Conservation (phyloP, 2,329 filamentous ascomycete genomes). For the Gaeumannomyces sp. region DNA sequence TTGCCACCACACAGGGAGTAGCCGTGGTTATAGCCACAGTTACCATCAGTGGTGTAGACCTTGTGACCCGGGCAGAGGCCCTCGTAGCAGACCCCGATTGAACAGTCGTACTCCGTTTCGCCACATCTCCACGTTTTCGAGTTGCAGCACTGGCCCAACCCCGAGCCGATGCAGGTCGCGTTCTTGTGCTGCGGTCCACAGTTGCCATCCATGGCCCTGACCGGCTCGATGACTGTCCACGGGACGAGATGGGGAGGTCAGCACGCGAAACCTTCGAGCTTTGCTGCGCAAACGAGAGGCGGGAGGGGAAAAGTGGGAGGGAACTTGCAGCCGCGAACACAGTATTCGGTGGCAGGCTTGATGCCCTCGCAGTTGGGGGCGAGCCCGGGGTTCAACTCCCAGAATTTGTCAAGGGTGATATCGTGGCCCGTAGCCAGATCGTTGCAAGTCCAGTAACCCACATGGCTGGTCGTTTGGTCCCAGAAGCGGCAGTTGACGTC, state of each 20-base stretch:
- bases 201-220: constrained; percentile 20
- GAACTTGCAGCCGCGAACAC: constrained; percentile 14
- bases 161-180: constrained; percentile 25
- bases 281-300: too few species aligned
- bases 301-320: background rate
- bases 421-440: constrained; percentile 3
- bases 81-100: constrained; percentile 6
- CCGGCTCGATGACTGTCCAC: constrained; percentile 20
- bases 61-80: constrained; percentile 3
- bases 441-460: constrained; percentile 12
- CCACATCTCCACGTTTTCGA: constrained; percentile 26
- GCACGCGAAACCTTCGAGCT: too few species aligned
- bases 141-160: constrained; percentile 25
- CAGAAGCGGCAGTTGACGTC: constrained; percentile 14
- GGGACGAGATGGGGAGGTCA: too few species aligned
- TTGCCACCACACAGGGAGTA: background rate
- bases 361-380: constrained; percentile 11
- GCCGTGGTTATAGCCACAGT: background rate
- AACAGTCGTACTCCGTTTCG: constrained; percentile 12
- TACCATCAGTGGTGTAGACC: constrained; percentile 6
- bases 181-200: constrained; percentile 26
- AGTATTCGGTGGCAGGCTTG: constrained; percentile 12
- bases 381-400: constrained; percentile 12
- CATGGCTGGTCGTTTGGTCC: constrained; percentile 2
- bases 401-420: constrained; percentile 9